Evolutionary conservation across 768 basidiomycete genomes (phyloP), one percentile per base, ranked within the genome.

Genomic region (Collybiopsis luxurians): DNA sequence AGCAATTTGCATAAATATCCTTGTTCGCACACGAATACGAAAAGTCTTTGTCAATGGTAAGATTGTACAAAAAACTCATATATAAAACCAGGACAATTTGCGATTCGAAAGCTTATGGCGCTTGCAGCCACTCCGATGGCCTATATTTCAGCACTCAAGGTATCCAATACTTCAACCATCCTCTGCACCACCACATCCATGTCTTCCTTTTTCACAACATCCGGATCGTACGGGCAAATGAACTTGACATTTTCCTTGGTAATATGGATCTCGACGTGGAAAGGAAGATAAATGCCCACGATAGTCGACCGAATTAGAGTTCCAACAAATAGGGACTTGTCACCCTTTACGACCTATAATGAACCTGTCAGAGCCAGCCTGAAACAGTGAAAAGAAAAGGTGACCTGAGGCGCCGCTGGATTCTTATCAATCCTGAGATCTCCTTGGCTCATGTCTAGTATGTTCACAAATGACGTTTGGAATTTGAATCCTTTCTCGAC

Each of bases 181-280:
- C 56, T 49, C 19, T 39, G 47, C 5, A 57, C 21, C 3, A 57
- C 13, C 17, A 30, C 39, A 30, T 57, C 56, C n/a, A 51, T 31
- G 15, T 57, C 39, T 19, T 49, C 56, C 21, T 38, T 45, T 7
- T 31, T 49, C 17, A 57, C 17, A 13, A 50, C 9, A 15, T 26
- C 36, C 23, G 48, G 56, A 17, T 57, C 56, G 30, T 57, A 57
- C 4, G 34, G 24, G 28, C 56, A 57, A 21, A 43, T 17, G 4
- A 19, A 51, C 11, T 34, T 57, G 27, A 40, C 36, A 21, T 23
- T 39, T 12, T 38, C 48, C 31, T 57, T 28, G 5, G 50, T 38
- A 26, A 51, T 40, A 17, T n/a, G 27, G 21, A 27, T 17, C 24
- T 50, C 28, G 12, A 57, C 15, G 36, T 38, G 7, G 5, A 36